Evolutionary conservation across 1,139 yeast genomes (phyloP), one percentile per base, ranked within the genome.

Genomic region (Hansenula lynferdii): DNA sequence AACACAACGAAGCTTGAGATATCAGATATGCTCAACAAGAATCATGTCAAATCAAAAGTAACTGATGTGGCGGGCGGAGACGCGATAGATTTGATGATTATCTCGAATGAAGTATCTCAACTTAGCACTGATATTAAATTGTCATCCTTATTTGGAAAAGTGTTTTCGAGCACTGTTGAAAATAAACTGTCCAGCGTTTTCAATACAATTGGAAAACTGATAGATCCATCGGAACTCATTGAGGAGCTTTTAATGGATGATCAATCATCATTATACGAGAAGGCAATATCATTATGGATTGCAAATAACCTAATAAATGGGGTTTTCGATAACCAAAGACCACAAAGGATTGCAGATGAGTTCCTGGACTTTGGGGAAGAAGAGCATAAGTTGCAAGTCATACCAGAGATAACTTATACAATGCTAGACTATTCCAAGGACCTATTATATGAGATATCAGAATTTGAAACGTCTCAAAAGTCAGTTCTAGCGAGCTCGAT

Each of bases 271-370:
- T 8, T 44, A 6, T 36, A 40, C 28, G 49, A 49, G 27, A 56
- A 47, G 31, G 40, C 56, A 0, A 38, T 57, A 4, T 42, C 55
- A 2, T 38, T 63, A 15, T 64, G 67, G 67, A 44, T 60, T 3
- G 41, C 60, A 1, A 51, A 56, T 28, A 47, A 44, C 37, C 30
- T 61, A 21, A 35, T 56, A n/a, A 44, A 44, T 18, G 64, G 62
- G 1, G 39, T 43, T 17, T 35, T 39, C 8, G 38, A 39, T 8
- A 39, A 21, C 9, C 34, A 38, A 5, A 29, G 39, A n/a, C 44
- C 44, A 7, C 31, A 36, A 4, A 34, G 40, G 5, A 43, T 48
- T 6, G 21, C 43, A 5, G 56, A 57, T 26, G 59, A 55, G 4
- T 60, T 56, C 37, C 35, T 65, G 2, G 44, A 50, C 3, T 53